Percentiles rank a stretch among this genome's conserved stretches.
phyloP scores from a whole-genome alignment of 768 basidiomycete genomes.

The Chiua virens region DNA sequence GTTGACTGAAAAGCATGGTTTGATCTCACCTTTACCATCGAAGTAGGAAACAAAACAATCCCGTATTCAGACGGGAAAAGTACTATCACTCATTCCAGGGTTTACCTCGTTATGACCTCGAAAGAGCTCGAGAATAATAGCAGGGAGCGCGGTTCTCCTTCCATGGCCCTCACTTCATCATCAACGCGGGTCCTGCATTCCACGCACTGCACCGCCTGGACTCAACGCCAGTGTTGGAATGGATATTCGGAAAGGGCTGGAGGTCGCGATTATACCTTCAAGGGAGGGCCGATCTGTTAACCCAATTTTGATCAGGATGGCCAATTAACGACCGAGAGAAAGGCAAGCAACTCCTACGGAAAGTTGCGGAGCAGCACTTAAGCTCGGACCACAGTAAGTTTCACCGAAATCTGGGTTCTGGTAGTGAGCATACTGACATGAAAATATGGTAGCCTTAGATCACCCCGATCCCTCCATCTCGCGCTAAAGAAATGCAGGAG shows the following conservation, averaged over 20 bases:
- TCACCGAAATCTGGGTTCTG: neutral
- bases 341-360: conserved; percentile 15
- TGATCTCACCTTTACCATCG: conserved; percentile 16
- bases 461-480: conserved; percentile 5
- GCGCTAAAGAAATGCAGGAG: conserved; percentile 9
- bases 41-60: conserved; percentile 16
- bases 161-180: conserved; percentile 19
- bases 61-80: conserved; percentile 14
- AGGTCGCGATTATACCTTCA: conserved; percentile 6
- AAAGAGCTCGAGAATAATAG: neutral
- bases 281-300: conserved; percentile 25
- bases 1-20: conserved; percentile 22
- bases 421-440: neutral
- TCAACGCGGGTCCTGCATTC: conserved; percentile 25
- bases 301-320: conserved; percentile 25
- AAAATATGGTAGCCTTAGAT: conserved; percentile 6
- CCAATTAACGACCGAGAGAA: conserved; percentile 15
- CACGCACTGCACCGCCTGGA: conserved; percentile 23
- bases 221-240: conserved; percentile 20
- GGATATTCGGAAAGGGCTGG: conserved; percentile 18
- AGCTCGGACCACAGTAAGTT: conserved; percentile 8
- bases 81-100: neutral
- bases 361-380: conserved; percentile 4
- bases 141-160: conserved; percentile 23
- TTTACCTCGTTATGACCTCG: conserved; percentile 13